phyloP scores from a whole-genome alignment of 2,329 filamentous ascomycete genomes.

The Clarireedia paspali region DNA sequence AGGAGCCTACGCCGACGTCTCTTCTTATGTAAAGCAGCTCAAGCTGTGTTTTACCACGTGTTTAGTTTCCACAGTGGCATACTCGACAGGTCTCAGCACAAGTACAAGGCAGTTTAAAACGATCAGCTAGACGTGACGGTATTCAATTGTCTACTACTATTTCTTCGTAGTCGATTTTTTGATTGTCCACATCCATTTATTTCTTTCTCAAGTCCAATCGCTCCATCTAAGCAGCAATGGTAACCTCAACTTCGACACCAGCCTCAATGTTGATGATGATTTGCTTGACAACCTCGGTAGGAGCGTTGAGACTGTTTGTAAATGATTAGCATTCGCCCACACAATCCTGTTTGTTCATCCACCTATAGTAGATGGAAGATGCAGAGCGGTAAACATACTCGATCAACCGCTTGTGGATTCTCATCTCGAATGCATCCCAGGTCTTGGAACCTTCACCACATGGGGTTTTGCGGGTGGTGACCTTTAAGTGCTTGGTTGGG shows the following conservation, averaged over 20 bases:
- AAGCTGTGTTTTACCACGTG: too few relatives aligned
- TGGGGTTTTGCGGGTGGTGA: conserved; percentile 81
- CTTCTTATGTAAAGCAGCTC: too few relatives aligned
- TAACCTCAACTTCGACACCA: conserved; percentile 88
- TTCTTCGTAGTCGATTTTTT: not conserved
- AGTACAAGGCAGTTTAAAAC: too few relatives aligned
- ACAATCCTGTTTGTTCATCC: too few relatives aligned
- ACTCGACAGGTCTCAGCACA: not conserved
- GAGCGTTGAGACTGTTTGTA: conserved; percentile 68
- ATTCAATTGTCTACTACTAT: conserved; percentile 7
- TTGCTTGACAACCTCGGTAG: conserved; percentile 95
- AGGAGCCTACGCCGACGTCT: too few relatives aligned
- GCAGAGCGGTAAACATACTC: conserved; percentile 50
- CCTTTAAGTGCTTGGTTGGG: conserved; percentile 90
- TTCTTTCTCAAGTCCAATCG: conserved; percentile 5
- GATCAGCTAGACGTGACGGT: not conserved
- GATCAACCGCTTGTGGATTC: conserved; percentile 98
- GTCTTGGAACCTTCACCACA: conserved; percentile 99
- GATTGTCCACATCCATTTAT: conserved; percentile 3
- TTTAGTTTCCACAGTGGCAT: not conserved
- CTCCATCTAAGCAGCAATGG: conserved; percentile 67
- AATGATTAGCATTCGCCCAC: too few relatives aligned
- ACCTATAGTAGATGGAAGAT: not conserved
- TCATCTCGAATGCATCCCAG: conserved; percentile 98
- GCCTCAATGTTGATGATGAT: conserved; percentile 96